Conservation (phyloP, 1,284 basidiomycete species). For the Sanguinoderma infundibulare region DNA sequence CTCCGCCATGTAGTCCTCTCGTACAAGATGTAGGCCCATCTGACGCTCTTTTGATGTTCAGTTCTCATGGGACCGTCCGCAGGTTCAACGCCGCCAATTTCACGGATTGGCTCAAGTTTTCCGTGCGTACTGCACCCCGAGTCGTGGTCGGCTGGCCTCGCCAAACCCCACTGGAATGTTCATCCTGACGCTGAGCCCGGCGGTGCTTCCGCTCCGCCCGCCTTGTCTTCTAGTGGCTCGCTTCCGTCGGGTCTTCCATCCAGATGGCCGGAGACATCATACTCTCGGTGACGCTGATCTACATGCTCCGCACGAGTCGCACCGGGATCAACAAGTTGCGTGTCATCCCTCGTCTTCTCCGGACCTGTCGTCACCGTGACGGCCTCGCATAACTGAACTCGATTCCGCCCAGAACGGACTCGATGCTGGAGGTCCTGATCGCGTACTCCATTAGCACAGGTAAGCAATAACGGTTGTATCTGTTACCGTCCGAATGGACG, state of each 20-base stretch:
- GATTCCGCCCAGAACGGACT: slow-evolving; percentile 4
- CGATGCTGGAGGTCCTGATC: slow-evolving; percentile 8
- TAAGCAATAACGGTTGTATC: background rate
- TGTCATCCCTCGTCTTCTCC: background rate
- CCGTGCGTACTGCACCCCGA: slow-evolving; percentile 7
- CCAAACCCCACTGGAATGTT: no score
- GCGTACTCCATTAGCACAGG: slow-evolving; percentile 11
- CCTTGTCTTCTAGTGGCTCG: slow-evolving; percentile 8
- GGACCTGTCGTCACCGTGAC: background rate
- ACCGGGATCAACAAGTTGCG: slow-evolving; percentile 4
- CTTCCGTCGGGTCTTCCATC: slow-evolving; percentile 2
- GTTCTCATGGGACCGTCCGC: background rate
- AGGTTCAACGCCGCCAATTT: background rate
- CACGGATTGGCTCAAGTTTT: background rate
- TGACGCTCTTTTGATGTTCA: background rate
- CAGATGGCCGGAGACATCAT: slow-evolving; percentile 15
- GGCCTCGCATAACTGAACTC: background rate
- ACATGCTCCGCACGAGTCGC: slow-evolving; percentile 8
- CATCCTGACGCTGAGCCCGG: no score
- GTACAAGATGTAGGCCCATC: background rate
- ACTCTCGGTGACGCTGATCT: slow-evolving; percentile 7
- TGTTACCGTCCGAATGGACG: background rate
- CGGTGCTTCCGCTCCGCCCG: no score
- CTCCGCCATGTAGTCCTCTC: background rate
- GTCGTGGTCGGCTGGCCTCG: no score